Conservation (phyloP, 257 asterid genomes). For the Petunia secreta region DNA sequence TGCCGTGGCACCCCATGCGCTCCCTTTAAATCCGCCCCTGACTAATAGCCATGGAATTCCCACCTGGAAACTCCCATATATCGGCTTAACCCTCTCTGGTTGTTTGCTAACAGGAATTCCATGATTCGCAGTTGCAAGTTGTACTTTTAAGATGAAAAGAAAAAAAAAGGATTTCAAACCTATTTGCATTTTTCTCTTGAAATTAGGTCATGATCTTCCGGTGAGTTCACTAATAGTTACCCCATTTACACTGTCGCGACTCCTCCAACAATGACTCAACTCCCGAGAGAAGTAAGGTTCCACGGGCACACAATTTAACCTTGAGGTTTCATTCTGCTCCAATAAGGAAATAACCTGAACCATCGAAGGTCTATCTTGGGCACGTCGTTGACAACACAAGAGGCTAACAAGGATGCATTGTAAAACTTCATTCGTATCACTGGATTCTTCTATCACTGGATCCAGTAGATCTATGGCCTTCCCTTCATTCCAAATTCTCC, state of each 20-base stretch:
- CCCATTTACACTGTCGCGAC: not conserved
- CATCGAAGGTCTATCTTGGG: conserved; percentile 45
- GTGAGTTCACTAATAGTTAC: not conserved
- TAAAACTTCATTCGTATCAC: conserved; percentile 19
- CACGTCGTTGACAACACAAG: conserved; percentile 42
- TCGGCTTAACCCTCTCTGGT: not conserved
- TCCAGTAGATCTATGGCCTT: conserved; percentile 37
- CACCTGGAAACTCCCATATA: not conserved
- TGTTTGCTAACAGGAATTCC: conserved; percentile 9
- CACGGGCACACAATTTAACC: conserved; percentile 33
- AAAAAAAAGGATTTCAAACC: not conserved
- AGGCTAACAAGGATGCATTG: conserved; percentile 50
- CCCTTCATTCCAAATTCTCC: conserved; percentile 50
- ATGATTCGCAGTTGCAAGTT: not conserved
- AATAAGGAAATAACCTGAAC: conserved; percentile 45
- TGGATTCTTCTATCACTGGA: conserved; percentile 31
- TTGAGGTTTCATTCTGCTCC: conserved; percentile 33
- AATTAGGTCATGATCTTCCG: not conserved
- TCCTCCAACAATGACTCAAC: not conserved
- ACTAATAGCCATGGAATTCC: not conserved
- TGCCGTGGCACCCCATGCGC: too few relatives aligned
- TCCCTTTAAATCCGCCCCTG: too few relatives aligned
- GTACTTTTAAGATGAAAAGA: not conserved
- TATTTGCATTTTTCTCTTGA: not conserved
- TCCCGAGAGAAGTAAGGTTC: conserved; percentile 45